These are phyloP conservation scores for Aspergillus uvarum DNA, from an alignment of 2,329 filamentous ascomycete genomes.

Conservation along the genomic window DNA sequence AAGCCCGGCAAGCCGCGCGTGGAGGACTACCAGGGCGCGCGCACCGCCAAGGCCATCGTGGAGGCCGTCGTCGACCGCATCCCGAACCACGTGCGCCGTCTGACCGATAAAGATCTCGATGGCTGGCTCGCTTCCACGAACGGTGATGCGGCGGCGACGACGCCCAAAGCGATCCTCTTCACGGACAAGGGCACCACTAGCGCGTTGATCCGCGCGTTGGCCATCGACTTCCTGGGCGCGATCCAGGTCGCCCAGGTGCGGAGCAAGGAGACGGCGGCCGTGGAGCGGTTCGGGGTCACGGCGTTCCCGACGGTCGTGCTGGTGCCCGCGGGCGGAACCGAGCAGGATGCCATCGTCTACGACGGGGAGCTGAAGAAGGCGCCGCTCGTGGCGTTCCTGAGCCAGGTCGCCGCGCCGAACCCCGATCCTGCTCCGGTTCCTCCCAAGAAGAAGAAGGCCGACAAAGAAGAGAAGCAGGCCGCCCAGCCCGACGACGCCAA, in stretches of 20 bases:
- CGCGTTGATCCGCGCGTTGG: conserved; percentile 76
- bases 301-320: conserved; percentile 80
- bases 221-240: conserved; percentile 83
- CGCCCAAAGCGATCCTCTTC: conserved; percentile 85
- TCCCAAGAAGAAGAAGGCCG: conserved; percentile 50
- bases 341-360: conserved; percentile 66
- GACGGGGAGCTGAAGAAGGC: conserved; percentile 83
- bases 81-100: conserved; percentile 81
- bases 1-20: conserved; percentile 76
- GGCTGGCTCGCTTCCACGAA: conserved; percentile 65
- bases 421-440: conserved; percentile 63
- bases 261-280: conserved; percentile 71
- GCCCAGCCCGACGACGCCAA: conserved; percentile 51
- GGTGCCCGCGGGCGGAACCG: conserved; percentile 64
- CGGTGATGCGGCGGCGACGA: conserved; percentile 47
- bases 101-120: conserved; percentile 77
- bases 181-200: conserved; percentile 89
- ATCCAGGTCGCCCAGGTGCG: conserved; percentile 80
- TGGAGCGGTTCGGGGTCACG: conserved; percentile 71
- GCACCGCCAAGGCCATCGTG: conserved; percentile 82
- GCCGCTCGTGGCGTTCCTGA: conserved; percentile 77
- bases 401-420: conserved; percentile 75
- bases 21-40: conserved; percentile 85
- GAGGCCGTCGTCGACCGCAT: conserved; percentile 84
- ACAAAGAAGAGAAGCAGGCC: conserved; percentile 52